These are phyloP conservation scores for Silene coronaria DNA, from an alignment of 179 eudicot genomes.

Conservation along the genomic window DNA sequence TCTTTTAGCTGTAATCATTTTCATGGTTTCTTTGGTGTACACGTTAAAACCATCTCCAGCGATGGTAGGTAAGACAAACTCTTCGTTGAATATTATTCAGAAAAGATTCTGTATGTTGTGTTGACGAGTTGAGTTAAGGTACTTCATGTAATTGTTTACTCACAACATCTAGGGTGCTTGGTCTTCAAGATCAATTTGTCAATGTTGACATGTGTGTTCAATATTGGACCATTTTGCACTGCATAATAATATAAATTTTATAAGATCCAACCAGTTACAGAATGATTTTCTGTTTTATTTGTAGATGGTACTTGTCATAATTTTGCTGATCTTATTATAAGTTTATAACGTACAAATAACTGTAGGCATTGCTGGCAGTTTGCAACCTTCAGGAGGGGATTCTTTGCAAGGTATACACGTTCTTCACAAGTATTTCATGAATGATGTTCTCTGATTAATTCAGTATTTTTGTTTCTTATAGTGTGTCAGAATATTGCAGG, in stretches of 20 bases:
- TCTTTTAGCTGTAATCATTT: neutral
- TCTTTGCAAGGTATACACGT: conserved; percentile 38
- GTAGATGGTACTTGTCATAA: neutral
- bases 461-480: neutral
- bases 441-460: conserved; percentile 1
- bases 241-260: neutral
- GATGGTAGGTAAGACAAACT: neutral
- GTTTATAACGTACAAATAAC: neutral
- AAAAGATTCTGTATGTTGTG: neutral
- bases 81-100: neutral
- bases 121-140: neutral
- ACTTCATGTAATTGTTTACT: neutral
- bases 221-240: neutral
- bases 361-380: conserved; percentile 26
- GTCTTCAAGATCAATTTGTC: neutral
- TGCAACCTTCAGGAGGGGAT: conserved; percentile 25
- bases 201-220: neutral
- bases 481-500: conserved; percentile 33
- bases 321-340: neutral
- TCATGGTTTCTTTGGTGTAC: neutral
- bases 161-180: neutral
- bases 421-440: conserved; percentile 3
- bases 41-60: neutral
- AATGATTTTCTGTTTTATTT: neutral
- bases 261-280: neutral